These are phyloP conservation scores for Trypanosoma theileri DNA, from an alignment of 208 protist genomes.

Conservation along the genomic window DNA sequence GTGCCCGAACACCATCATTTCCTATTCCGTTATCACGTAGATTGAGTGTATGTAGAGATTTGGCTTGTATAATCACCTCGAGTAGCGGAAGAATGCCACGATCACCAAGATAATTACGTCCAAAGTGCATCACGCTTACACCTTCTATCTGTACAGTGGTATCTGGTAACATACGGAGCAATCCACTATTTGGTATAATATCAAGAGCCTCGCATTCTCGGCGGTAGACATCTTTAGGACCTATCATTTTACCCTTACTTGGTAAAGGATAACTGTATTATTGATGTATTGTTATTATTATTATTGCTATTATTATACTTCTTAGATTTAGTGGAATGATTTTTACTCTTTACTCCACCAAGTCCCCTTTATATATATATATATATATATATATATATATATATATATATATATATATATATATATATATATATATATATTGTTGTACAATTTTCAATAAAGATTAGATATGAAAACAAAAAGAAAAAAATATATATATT, in stretches of 20 bases:
- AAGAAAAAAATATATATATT: conserved; percentile 8
- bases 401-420: neutral
- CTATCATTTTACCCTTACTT: conserved; percentile 8
- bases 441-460: no score
- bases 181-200: conserved; percentile 35
- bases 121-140: conserved; percentile 41
- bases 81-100: conserved; percentile 45
- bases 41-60: conserved; percentile 49
- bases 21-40: conserved; percentile 50
- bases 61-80: conserved; percentile 26
- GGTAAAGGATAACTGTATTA: no score
- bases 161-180: conserved; percentile 23
- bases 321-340: no score
- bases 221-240: conserved; percentile 24
- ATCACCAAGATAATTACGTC: conserved; percentile 46
- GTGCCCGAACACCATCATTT: conserved; percentile 33
- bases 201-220: conserved; percentile 19
- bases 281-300: no score
- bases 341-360: no score
- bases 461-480: neutral
- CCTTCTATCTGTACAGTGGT: neutral
- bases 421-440: no score
- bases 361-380: no score
- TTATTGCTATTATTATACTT: no score
- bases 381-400: neutral